Evolutionary conservation across 2,329 filamentous ascomycete species (phyloP).

Genomic region (Leptographium procerum): DNA sequence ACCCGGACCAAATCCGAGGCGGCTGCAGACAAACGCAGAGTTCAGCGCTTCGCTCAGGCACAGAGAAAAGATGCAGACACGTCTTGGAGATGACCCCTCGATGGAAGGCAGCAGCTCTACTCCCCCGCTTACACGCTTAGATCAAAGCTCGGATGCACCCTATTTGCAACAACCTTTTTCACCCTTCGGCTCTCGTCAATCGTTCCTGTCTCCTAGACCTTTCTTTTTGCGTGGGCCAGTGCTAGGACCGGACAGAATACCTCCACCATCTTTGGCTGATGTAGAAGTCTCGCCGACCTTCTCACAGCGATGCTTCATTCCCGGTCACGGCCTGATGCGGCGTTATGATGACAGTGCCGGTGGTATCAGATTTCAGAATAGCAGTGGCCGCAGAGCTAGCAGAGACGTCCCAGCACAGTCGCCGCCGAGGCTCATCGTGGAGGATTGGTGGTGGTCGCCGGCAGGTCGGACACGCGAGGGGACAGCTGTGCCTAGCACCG

Average conservation of each 20-base stretch:
- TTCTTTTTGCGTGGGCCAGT: neutral
- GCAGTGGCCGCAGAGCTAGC: neutral
- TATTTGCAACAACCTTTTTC: neutral
- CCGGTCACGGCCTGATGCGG: neutral
- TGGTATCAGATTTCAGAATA: neutral
- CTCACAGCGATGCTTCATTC: neutral
- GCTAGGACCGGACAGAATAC: neutral
- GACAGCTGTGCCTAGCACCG: neutral
- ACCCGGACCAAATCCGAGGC: neutral
- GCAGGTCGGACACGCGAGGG: neutral
- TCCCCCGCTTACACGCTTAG: neutral
- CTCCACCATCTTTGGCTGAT: neutral
- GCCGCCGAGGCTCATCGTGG: neutral
- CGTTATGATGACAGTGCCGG: neutral
- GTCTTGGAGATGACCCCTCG: neutral
- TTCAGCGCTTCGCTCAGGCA: neutral
- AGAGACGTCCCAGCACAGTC: neutral
- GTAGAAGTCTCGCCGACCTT: neutral
- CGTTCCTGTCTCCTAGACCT: neutral
- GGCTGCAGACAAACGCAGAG: slow-evolving; percentile 3
- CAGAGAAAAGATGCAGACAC: neutral
- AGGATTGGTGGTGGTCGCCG: neutral
- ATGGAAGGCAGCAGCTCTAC: neutral
- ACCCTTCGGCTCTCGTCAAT: neutral
- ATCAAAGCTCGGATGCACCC: neutral